These are phyloP conservation scores for Aquilaria sinensis DNA, from an alignment of 345 rosid genomes.

Conservation along the genomic window DNA sequence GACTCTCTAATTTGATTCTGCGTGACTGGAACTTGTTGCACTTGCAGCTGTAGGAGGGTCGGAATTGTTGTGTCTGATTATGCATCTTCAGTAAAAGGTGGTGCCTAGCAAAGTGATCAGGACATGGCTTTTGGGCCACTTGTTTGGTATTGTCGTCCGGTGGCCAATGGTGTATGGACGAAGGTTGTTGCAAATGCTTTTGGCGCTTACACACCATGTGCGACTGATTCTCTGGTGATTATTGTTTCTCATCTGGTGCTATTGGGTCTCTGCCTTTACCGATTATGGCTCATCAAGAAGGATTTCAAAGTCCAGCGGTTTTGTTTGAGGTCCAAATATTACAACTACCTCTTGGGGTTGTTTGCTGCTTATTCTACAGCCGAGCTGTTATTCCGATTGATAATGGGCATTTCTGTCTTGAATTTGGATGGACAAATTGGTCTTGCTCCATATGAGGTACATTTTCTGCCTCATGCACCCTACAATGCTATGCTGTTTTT, in stretches of 20 bases:
- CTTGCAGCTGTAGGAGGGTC: conserved; percentile 12
- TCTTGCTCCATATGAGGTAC: conserved; percentile 92
- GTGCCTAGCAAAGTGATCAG: conserved; percentile 9
- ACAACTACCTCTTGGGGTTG: conserved; percentile 54
- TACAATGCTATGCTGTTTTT: background rate
- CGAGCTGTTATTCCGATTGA: conserved; percentile 82
- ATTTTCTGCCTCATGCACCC: conserved; percentile 2
- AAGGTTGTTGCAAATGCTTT: conserved; percentile 77
- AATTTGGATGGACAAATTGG: conserved; percentile 68
- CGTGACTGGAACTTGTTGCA: background rate
- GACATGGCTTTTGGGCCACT: conserved; percentile 62
- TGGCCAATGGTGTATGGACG: conserved; percentile 67
- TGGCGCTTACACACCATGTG: conserved; percentile 97
- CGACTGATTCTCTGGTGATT: conserved; percentile 69
- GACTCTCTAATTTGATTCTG: too few species aligned
- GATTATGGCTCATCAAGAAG: conserved; percentile 67
- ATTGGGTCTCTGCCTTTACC: conserved; percentile 59
- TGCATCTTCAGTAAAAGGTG: conserved; percentile 19
- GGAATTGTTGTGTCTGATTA: conserved; percentile 8
- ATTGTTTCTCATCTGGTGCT: conserved; percentile 59
- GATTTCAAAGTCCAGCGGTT: conserved; percentile 61
- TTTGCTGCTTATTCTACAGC: conserved; percentile 71
- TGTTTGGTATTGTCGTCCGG: conserved; percentile 85
- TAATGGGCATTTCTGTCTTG: conserved; percentile 76
- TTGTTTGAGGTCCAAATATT: conserved; percentile 71